phyloP scores from a whole-genome alignment of 2,329 filamentous ascomycete species.

The Corniculantispora saksenae region DNA sequence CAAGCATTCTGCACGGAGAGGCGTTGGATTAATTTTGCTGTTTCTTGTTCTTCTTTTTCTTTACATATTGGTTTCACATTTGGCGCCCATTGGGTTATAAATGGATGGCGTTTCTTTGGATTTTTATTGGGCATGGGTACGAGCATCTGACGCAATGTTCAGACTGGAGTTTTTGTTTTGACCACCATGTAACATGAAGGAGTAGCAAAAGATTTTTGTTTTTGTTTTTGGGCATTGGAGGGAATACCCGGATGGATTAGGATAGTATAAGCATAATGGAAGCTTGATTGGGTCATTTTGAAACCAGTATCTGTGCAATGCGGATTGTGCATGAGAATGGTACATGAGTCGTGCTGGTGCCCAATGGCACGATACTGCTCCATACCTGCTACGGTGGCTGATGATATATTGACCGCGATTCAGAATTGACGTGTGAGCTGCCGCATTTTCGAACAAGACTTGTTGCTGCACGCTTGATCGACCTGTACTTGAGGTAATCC shows the following conservation, averaged over 20 bases:
- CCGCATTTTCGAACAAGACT: background rate
- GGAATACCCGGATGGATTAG: constrained; percentile 4
- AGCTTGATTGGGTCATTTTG: background rate
- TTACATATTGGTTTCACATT: background rate
- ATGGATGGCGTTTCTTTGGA: background rate
- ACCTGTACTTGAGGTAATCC: too few relatives aligned
- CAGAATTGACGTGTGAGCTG: background rate
- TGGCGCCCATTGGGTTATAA: background rate
- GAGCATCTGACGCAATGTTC: background rate
- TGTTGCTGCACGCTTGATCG: background rate
- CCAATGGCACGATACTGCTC: background rate
- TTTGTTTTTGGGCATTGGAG: background rate
- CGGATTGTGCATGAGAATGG: background rate
- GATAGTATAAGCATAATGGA: background rate
- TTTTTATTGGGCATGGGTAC: background rate
- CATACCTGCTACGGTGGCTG: background rate
- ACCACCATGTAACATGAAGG: background rate
- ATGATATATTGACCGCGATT: background rate
- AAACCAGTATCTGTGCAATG: background rate
- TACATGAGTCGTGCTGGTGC: background rate
- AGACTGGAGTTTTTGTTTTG: constrained; percentile 1
- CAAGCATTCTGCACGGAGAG: constrained; percentile 62
- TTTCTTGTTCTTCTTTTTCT: background rate
- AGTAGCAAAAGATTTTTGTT: background rate
- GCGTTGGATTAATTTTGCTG: constrained; percentile 50